Conservation (phyloP, 2,329 filamentous ascomycete genomes). For the Ophiostoma tasmaniense region DNA sequence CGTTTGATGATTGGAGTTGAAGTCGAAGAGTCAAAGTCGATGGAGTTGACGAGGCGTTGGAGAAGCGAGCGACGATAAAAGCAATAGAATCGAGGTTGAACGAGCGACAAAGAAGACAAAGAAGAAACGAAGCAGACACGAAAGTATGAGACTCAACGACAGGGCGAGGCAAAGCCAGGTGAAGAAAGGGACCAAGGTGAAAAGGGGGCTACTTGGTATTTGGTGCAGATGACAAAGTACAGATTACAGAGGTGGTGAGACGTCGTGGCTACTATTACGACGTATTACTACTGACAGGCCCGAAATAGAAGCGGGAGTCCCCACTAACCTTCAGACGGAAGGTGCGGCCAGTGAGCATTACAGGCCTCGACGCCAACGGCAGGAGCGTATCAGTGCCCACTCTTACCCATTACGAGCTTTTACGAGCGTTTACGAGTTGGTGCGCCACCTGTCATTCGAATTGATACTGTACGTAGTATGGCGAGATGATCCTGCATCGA, state of each 20-base stretch:
- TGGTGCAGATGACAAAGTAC: no score
- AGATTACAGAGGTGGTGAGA: background rate
- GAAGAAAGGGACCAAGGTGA: background rate
- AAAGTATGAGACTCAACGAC: background rate
- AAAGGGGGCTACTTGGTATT: background rate
- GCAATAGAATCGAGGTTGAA: background rate
- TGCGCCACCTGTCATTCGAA: background rate
- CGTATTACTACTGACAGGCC: background rate
- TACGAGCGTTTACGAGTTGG: no score
- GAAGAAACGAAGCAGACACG: background rate
- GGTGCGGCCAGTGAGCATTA: background rate
- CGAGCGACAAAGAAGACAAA: background rate
- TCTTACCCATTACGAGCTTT: background rate
- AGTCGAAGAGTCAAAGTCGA: background rate
- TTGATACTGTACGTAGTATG: background rate
- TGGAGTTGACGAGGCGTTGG: background rate
- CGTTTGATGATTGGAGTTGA: no score
- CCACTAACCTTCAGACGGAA: background rate
- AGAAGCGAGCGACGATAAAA: background rate
- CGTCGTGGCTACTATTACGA: background rate
- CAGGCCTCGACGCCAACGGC: background rate
- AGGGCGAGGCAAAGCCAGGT: background rate
- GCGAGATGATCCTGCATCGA: background rate
- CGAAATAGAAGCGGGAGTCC: background rate
- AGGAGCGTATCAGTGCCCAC: background rate